Conservation (phyloP, 805 yeast species). For the Candida loeiensis region DNA sequence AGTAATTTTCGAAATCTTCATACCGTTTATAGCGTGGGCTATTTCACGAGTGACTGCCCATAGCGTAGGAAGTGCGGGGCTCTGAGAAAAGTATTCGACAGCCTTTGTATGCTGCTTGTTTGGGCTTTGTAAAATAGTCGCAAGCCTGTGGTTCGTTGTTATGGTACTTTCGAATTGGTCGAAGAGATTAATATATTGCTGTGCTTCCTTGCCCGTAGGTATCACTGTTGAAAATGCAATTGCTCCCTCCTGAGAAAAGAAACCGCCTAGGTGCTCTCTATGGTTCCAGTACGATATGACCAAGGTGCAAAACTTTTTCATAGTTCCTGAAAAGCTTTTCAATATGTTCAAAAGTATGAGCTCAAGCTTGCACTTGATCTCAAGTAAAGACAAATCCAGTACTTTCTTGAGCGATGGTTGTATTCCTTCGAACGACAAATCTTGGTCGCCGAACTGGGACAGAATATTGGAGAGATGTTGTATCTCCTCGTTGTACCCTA, state of each 20-base stretch:
- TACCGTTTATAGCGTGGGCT: conserved; percentile 31
- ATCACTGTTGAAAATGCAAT: conserved; percentile 18
- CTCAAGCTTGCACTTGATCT: conserved; percentile 30
- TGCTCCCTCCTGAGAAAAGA: conserved; percentile 11
- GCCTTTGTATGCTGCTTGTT: no score
- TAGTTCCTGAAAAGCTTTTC: conserved; percentile 28
- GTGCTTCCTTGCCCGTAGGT: conserved; percentile 31
- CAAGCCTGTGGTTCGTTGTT: background rate
- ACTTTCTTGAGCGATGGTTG: conserved; percentile 16
- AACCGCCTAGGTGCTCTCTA: conserved; percentile 27
- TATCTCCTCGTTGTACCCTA: conserved; percentile 27
- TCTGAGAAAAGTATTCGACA: no score
- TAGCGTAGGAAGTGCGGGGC: background rate
- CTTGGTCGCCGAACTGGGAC: conserved; percentile 1
- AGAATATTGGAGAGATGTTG: conserved; percentile 7
- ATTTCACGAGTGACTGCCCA: conserved; percentile 13
- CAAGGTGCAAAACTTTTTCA: conserved; percentile 28
- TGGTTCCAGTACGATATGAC: conserved; percentile 26
- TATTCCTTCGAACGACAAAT: conserved; percentile 13
- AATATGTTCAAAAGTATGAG: conserved; percentile 34
- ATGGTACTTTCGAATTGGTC: conserved; percentile 27
- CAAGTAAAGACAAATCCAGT: conserved; percentile 30
- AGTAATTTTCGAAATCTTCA: conserved; percentile 37
- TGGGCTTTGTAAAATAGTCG: background rate
- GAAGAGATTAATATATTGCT: conserved; percentile 25